Percentiles rank a stretch among this genome's conserved stretches.
phyloP scores from a whole-genome alignment of 192 early-diverging fungal genomes.

The Anaeromyces robustus region DNA sequence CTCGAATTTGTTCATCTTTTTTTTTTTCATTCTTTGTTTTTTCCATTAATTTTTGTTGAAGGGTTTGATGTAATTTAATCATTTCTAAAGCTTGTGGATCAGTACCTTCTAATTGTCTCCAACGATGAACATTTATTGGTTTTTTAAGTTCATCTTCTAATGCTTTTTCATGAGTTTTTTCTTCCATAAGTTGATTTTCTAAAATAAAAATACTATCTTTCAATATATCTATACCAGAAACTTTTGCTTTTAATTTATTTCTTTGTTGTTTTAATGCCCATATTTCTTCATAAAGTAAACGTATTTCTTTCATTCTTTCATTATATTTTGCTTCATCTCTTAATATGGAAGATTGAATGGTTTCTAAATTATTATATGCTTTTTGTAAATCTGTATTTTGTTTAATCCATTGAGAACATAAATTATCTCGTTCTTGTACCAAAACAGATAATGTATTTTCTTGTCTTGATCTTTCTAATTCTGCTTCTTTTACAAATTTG shows the following conservation, averaged over 20 bases:
- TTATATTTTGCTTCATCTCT: slow-evolving; percentile 27
- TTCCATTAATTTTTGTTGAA: slow-evolving; percentile 39
- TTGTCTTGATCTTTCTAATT: slow-evolving; percentile 32
- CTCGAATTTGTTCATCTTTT: slow-evolving; percentile 29
- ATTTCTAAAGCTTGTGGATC: slow-evolving; percentile 38
- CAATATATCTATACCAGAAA: slow-evolving; percentile 9
- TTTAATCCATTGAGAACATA: slow-evolving; percentile 32
- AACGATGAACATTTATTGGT: slow-evolving; percentile 47
- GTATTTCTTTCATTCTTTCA: slow-evolving; percentile 11
- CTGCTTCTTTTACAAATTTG: slow-evolving; percentile 51
- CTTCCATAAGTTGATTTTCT: slow-evolving; percentile 21
- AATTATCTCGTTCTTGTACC: slow-evolving; percentile 37
- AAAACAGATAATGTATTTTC: slow-evolving; percentile 40
- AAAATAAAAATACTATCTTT: slow-evolving; percentile 18
- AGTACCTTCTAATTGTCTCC: slow-evolving; percentile 43
- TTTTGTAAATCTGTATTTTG: slow-evolving; percentile 38
- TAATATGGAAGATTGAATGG: slow-evolving; percentile 24
- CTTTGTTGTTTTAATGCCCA: slow-evolving; percentile 4
- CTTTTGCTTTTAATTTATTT: slow-evolving; percentile 11
- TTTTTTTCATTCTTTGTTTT: slow-evolving; percentile 30
- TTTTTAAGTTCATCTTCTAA: slow-evolving; percentile 40
- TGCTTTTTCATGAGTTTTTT: slow-evolving; percentile 32
- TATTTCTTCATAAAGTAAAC: slow-evolving; percentile 13
- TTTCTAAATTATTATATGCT: slow-evolving; percentile 37
- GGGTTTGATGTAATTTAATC: slow-evolving; percentile 35